These are phyloP conservation scores for Elaeis guineensis DNA, from an alignment of 176 grass and related monocot genomes.

Conservation along the genomic window DNA sequence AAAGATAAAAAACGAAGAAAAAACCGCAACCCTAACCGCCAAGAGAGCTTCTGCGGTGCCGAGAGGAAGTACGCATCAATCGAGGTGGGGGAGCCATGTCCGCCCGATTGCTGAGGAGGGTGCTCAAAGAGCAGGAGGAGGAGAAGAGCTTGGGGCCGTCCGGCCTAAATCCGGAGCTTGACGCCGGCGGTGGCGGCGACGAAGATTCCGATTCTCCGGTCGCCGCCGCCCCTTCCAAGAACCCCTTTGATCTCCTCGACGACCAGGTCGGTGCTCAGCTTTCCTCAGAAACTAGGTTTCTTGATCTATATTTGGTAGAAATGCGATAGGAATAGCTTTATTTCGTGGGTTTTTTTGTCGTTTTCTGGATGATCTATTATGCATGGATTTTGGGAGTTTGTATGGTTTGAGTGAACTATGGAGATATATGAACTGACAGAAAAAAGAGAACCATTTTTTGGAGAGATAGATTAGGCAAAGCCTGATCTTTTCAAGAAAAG, in stretches of 20 bases:
- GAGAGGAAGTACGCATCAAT: too few relatives aligned
- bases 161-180: slow-evolving; percentile 21
- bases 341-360: too few relatives aligned
- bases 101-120: slow-evolving; percentile 52
- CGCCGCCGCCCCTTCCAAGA: slow-evolving; percentile 31
- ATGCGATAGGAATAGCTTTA: too few relatives aligned
- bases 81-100: slow-evolving; percentile 40
- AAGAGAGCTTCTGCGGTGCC: too few relatives aligned
- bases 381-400: not conserved
- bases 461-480: too few relatives aligned
- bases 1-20: too few relatives aligned
- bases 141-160: slow-evolving; percentile 15
- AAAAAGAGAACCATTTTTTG: too few relatives aligned
- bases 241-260: slow-evolving; percentile 83
- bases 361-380: too few relatives aligned
- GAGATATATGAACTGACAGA: too few relatives aligned
- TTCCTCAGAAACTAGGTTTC: not conserved
- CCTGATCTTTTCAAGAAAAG: too few relatives aligned
- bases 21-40: too few relatives aligned
- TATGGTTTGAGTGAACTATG: not conserved
- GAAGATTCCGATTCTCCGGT: slow-evolving; percentile 27
- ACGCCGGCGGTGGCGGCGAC: slow-evolving; percentile 20
- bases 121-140: slow-evolving; percentile 59
- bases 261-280: slow-evolving; percentile 28
- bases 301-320: too few relatives aligned